These are phyloP conservation scores for Ananas comosus DNA, from an alignment of 176 grass and related monocot species.

Conservation along the genomic window DNA sequence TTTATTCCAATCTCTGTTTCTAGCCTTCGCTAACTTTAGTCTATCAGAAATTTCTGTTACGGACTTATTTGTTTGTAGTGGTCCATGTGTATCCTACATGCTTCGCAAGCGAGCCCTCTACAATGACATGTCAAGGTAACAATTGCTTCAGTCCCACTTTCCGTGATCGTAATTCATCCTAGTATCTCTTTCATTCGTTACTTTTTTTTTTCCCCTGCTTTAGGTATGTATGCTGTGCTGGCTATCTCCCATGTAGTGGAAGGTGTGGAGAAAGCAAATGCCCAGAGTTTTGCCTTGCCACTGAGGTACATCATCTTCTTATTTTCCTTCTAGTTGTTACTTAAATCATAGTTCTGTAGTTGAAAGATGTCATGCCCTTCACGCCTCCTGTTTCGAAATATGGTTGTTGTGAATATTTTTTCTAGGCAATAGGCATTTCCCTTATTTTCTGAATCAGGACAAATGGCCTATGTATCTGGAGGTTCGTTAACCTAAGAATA, in stretches of 20 bases:
- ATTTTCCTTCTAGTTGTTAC: slow-evolving; percentile 6
- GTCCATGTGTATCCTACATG: slow-evolving; percentile 93
- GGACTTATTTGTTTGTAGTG: slow-evolving; percentile 40
- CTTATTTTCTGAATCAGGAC: too few relatives aligned
- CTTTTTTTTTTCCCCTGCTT: neutral
- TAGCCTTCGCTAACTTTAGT: neutral
- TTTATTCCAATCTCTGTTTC: neutral
- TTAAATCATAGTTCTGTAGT: neutral
- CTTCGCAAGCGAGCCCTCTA: slow-evolving; percentile 97
- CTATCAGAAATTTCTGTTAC: slow-evolving; percentile 1
- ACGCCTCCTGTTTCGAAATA: too few relatives aligned
- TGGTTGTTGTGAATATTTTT: too few relatives aligned
- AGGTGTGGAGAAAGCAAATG: slow-evolving; percentile 82
- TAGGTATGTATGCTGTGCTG: slow-evolving; percentile 91
- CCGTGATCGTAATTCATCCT: neutral
- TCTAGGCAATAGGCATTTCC: too few relatives aligned
- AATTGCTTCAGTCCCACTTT: neutral
- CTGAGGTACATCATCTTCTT: slow-evolving; percentile 49
- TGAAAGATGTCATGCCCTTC: neutral
- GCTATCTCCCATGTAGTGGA: slow-evolving; percentile 91
- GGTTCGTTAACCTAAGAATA: too few relatives aligned
- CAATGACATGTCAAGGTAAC: slow-evolving; percentile 97
- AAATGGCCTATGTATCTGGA: too few relatives aligned
- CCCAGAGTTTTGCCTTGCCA: slow-evolving; percentile 88
- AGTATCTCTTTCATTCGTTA: neutral